Percentiles rank a stretch among this genome's conserved stretches.
These are phyloP conservation scores for Amphirosellinia nigrospora DNA, from an alignment of 495 filamentous ascomycete genomes.

Conservation along the genomic window DNA sequence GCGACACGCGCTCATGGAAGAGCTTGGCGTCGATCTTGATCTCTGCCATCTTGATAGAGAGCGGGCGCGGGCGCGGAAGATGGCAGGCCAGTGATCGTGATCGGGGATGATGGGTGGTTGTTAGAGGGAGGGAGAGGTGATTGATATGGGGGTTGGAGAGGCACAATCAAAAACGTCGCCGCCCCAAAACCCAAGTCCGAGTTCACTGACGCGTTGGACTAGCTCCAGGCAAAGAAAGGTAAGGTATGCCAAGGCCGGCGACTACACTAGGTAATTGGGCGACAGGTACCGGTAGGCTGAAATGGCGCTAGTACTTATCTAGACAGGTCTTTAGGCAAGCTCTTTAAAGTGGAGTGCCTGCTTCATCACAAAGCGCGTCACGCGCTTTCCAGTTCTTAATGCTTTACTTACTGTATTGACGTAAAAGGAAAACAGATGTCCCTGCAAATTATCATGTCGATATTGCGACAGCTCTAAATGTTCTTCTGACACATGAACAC, in stretches of 20 bases:
- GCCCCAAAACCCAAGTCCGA: conserved; percentile 18
- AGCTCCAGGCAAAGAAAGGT: conserved; percentile 13
- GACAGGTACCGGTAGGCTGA: neutral
- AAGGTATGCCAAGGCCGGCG: conserved; percentile 1
- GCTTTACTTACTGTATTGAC: neutral
- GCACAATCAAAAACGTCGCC: conserved; percentile 17
- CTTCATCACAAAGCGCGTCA: conserved; percentile 6
- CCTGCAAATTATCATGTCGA: too few species aligned
- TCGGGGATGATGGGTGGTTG: conserved; percentile 3
- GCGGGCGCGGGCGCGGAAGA: conserved; percentile 18
- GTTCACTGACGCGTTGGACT: conserved; percentile 21
- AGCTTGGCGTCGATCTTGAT: conserved; percentile 89
- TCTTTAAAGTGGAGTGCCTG: conserved; percentile 21
- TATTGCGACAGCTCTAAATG: too few species aligned
- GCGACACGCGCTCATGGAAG: conserved; percentile 90
- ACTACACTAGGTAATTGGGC: neutral
- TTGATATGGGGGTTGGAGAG: conserved; percentile 7
- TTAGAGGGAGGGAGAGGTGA: neutral
- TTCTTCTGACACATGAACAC: too few species aligned
- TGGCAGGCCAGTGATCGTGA: conserved; percentile 22
- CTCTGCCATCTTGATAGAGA: conserved; percentile 56
- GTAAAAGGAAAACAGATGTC: too few species aligned
- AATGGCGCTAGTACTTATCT: neutral
- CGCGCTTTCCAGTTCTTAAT: neutral
- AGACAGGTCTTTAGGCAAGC: conserved; percentile 13